Base-by-base conservation (phyloP, 2,329 filamentous ascomycete genomes). In the Fusarium sp. region DNA sequence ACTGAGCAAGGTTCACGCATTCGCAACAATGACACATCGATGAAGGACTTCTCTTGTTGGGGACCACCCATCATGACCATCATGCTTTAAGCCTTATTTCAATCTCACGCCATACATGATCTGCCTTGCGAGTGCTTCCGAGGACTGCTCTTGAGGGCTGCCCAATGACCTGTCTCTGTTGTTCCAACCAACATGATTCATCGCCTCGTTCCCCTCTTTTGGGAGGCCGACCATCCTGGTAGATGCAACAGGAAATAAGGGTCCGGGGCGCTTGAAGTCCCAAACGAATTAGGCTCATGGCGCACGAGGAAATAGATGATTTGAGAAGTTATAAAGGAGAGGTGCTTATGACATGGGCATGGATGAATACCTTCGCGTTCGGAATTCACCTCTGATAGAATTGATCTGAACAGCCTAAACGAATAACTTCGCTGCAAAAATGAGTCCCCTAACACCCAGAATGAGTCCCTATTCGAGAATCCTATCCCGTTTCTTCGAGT, bases 401-500 rank as follows among this genome's bases (percentile, higher is more conserved):
- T 8, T 36, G 14, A 36, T 36, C 33, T 4, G 14, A 36, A 36
- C 33, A n/a, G 33, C 4, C 33, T 36, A 7, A 8, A 36, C 14
- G 14, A 36, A 34, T 3, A n/a, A n/a, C 14, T 36, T 36, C 6
- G 3, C 33, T 36, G 33, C 33, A 36, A 4, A n/a, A 36, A 36
- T 36, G 33, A n/a, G 14, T 36, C 33, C 14, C 8, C 6, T n/a
- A n/a, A n/a, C n/a, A n/a, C n/a, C n/a, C n/a, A n/a, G n/a, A n/a
- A n/a, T n/a, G n/a, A n/a, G n/a, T n/a, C n/a, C n/a, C n/a, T n/a
- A n/a, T n/a, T n/a, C n/a, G n/a, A n/a, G n/a, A n/a, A n/a, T n/a
- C n/a, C n/a, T 75, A 2, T 58, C 71, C 2, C 62, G 73, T 1
- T 55, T 75, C 9, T 75, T 72, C 23, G 73, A 75, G 50, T 61